Evolutionary conservation across 768 basidiomycete genomes (phyloP).

Genomic region (Fomitopsis serialis): DNA sequence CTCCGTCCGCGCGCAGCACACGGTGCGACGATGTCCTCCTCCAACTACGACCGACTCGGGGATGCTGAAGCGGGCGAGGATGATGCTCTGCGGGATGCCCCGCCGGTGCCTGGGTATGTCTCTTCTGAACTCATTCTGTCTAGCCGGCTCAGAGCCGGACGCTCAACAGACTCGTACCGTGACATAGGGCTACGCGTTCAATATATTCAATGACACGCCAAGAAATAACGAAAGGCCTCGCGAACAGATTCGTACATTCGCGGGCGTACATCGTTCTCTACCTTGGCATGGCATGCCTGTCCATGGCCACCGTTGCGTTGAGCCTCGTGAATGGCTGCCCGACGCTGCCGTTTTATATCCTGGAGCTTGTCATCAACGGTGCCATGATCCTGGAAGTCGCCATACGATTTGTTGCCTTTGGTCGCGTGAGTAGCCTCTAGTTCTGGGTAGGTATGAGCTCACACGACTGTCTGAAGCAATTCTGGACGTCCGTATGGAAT

Average conservation of each 20-base stretch:
- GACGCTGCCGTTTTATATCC: conserved; percentile 79
- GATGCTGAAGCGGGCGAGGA: conserved; percentile 27
- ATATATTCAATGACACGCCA: conserved; percentile 80
- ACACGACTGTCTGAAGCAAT: conserved; percentile 56
- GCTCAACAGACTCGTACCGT: conserved; percentile 18
- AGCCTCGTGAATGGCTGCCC: conserved; percentile 84
- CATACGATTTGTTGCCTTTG: conserved; percentile 89
- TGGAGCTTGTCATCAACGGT: conserved; percentile 84
- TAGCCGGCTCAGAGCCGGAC: conserved; percentile 13
- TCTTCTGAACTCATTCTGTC: conserved; percentile 1
- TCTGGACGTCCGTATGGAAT: conserved; percentile 94
- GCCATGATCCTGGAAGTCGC: conserved; percentile 93
- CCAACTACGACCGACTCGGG: conserved; percentile 18
- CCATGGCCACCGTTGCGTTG: conserved; percentile 79
- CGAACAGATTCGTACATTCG: conserved; percentile 88
- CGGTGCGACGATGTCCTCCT: conserved; percentile 18
- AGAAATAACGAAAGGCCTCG: conserved; percentile 81
- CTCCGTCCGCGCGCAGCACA: conserved; percentile 6
- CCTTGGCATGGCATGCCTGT: conserved; percentile 82
- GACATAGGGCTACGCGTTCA: conserved; percentile 62
- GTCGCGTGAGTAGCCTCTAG: conserved; percentile 55
- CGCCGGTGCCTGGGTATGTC: conserved; percentile 19
- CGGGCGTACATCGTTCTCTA: conserved; percentile 84
- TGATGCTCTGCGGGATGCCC: conserved; percentile 22
- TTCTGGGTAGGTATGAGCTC: not conserved